Evolutionary conservation across 2,329 filamentous ascomycete genomes (phyloP), one percentile per base, ranked within the genome.

Genomic region (Colletotrichum simmondsii): DNA sequence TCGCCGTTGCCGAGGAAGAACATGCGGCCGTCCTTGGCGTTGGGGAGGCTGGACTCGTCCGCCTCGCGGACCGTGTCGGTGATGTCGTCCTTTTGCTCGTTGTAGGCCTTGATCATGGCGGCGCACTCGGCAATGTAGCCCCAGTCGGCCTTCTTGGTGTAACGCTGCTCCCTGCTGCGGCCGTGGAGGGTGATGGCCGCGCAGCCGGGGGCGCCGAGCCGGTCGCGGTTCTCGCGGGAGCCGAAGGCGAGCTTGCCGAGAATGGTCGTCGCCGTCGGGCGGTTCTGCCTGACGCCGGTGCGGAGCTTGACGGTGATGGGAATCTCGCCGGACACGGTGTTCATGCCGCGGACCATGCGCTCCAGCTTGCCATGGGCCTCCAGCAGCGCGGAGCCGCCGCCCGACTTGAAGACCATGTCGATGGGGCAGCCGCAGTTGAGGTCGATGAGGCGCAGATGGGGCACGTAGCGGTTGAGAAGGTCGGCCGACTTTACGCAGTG

Each of bases 371-470:
- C 91, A 35, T 91, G 94, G 66, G 92, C 88, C 78, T 99, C 97
- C n/a, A 99, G 91, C 19, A 99, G 90, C 2, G 94, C 96, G 24
- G 96, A 98, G 4, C 97, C 97, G 53, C 94, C 95, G 63, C 97
- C 97, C 58, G 93, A 89, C 77, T 95, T 92, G 86, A 91, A 98
- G 64, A 99, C 92, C 77, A 98, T 90, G 80, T 99, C 97, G 79
- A 99, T 98, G 4, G 97, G 97, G 80, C 97, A 99, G 57, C 97
- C 97, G 78, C 96, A 98, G 86, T 99, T 99, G 77, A 99, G 87
- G 79, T 99, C 97, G 75, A 99, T 94, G 52, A 98, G 91, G 46
- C 97, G 94, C 24, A 99, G 88, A 77, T 95, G 91, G 3, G 97
- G 95, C 70, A 95, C 92, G 75, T 93, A 91, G 35, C 89, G 88